A percentile compares a stretch with the other conserved stretches of the same genome.
Evolutionary conservation across 2,329 filamentous ascomycete genomes (phyloP).

Genomic region (Neofusicoccum sp.): DNA sequence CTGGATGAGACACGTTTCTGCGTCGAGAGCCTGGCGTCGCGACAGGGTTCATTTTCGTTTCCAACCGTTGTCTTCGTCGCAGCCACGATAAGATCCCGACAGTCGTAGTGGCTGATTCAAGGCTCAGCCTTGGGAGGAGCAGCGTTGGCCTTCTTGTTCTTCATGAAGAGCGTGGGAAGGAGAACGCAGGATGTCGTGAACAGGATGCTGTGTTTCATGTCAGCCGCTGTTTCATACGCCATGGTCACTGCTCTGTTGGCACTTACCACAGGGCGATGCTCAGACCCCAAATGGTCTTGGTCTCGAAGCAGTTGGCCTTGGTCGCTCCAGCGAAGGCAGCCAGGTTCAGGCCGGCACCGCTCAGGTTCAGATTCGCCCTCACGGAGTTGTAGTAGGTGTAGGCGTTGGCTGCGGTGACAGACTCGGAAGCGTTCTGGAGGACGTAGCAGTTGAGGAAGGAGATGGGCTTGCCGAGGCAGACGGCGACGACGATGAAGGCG

Average conservation of each 20-base stretch:
- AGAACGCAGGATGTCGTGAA: slow-evolving; percentile 46
- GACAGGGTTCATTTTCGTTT: not conserved
- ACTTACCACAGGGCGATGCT: slow-evolving; percentile 71
- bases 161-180: slow-evolving; percentile 49
- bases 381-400: slow-evolving; percentile 56
- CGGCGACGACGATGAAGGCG: slow-evolving; percentile 73
- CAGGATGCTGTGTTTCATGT: slow-evolving; percentile 37
- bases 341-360: slow-evolving; percentile 52
- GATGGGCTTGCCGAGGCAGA: slow-evolving; percentile 75
- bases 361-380: slow-evolving; percentile 50
- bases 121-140: slow-evolving; percentile 29
- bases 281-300: slow-evolving; percentile 85
- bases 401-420: slow-evolving; percentile 38
- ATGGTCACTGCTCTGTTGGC: not conserved
- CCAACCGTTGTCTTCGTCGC: too few species aligned
- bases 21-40: not conserved
- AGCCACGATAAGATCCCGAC: too few species aligned
- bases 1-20: not conserved
- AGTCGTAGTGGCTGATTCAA: not conserved
- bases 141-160: slow-evolving; percentile 46
- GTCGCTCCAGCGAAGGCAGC: slow-evolving; percentile 59
- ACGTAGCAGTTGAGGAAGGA: slow-evolving; percentile 71
- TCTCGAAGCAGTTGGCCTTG: slow-evolving; percentile 71
- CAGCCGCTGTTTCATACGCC: slow-evolving; percentile 13
- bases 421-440: slow-evolving; percentile 47